A percentile compares a stretch with the other conserved stretches of the same genome.
These are phyloP conservation scores for Helichrysum umbraculigerum DNA, from an alignment of 129 eudicot genomes.

Conservation along the genomic window DNA sequence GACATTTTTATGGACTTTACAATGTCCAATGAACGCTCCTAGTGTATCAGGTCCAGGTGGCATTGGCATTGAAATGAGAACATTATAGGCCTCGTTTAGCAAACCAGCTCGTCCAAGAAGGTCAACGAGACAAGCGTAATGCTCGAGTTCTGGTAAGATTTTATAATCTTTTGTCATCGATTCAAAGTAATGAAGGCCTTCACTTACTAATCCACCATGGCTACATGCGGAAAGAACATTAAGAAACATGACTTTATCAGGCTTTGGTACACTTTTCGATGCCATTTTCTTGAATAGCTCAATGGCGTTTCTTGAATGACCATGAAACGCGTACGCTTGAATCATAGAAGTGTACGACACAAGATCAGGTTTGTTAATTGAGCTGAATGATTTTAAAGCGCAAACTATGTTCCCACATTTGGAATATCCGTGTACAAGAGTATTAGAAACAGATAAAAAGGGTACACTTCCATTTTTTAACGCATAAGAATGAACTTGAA, in stretches of 20 bases:
- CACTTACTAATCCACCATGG: slow-evolving; percentile 59
- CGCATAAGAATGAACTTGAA: slow-evolving; percentile 48
- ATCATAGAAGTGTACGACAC: slow-evolving; percentile 60
- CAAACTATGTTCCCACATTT: slow-evolving; percentile 47
- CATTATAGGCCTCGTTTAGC: slow-evolving; percentile 44
- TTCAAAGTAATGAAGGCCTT: slow-evolving; percentile 57
- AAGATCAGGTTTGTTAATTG: slow-evolving; percentile 51
- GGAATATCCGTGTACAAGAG: slow-evolving; percentile 50
- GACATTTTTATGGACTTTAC: slow-evolving; percentile 49
- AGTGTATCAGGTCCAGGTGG: slow-evolving; percentile 47
- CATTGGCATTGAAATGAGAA: slow-evolving; percentile 46
- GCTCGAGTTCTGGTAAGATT: slow-evolving; percentile 49
- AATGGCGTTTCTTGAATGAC: slow-evolving; percentile 44
- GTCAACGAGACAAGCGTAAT: slow-evolving; percentile 67
- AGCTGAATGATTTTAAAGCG: slow-evolving; percentile 40
- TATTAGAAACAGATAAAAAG: slow-evolving; percentile 47
- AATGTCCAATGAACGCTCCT: slow-evolving; percentile 62
- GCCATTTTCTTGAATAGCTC: slow-evolving; percentile 49
- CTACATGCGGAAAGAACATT: slow-evolving; percentile 64
- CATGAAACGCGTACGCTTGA: slow-evolving; percentile 59
- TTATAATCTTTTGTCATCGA: slow-evolving; percentile 48
- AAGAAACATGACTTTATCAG: slow-evolving; percentile 59
- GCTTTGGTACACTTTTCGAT: slow-evolving; percentile 32
- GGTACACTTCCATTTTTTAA: slow-evolving; percentile 35
- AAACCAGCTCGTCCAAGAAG: slow-evolving; percentile 65